Evolutionary conservation across 2,329 filamentous ascomycete genomes (phyloP).

Genomic region (Fonsecaea monophora): DNA sequence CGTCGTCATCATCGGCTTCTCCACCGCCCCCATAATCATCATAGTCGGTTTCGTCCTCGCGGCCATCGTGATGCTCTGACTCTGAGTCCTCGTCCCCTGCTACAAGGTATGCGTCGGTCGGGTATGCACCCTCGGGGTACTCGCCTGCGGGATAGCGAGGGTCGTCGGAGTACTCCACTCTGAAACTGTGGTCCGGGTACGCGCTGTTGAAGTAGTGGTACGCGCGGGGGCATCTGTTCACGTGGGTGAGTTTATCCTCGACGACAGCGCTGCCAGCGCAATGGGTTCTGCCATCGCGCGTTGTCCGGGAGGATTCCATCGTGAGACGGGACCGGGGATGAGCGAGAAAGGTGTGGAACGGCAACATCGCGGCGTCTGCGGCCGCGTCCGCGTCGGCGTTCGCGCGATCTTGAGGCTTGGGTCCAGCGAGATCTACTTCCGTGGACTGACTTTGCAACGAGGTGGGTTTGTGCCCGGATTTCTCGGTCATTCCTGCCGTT

Average conservation of each 20-base stretch:
- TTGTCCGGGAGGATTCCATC: neutral
- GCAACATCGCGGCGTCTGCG: neutral
- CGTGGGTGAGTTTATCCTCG: neutral
- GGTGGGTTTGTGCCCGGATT: neutral
- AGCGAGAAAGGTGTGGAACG: neutral
- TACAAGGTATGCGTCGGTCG: neutral
- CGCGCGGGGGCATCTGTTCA: neutral
- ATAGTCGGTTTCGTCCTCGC: neutral
- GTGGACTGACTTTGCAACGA: neutral
- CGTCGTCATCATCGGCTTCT: neutral
- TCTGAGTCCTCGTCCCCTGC: neutral
- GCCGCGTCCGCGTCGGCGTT: neutral
- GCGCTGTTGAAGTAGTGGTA: neutral
- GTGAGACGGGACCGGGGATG: neutral
- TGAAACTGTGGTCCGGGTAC: neutral
- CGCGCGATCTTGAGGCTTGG: neutral
- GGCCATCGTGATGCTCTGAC: neutral
- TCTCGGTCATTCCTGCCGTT: neutral
- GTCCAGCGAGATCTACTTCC: neutral
- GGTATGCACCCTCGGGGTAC: neutral
- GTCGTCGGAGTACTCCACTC: neutral
- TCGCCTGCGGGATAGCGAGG: constrained; percentile 1
- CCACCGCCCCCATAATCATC: neutral
- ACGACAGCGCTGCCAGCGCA: neutral
- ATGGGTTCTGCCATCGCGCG: neutral